Percentiles rank a stretch among this genome's conserved stretches.
Conservation (phyloP, 2,329 filamentous ascomycete genomes). For the Metarhizium robertsii region DNA sequence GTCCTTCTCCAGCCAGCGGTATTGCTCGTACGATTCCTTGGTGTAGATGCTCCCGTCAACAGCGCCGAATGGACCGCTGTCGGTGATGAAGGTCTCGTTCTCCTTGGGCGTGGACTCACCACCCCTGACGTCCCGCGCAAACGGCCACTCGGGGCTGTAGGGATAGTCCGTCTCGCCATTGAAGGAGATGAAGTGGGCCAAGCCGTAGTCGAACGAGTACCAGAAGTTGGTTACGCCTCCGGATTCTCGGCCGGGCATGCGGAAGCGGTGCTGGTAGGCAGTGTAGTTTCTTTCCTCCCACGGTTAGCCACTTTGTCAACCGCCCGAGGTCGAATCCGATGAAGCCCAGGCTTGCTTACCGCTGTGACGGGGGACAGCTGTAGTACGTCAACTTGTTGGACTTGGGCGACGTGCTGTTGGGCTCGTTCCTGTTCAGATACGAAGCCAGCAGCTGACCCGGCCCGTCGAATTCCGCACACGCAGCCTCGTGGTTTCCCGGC, state of each 20-base stretch:
- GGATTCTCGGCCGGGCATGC: slow-evolving; percentile 37
- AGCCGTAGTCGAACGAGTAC: slow-evolving; percentile 45
- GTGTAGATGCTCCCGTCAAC: too few species aligned
- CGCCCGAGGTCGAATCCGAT: too few species aligned
- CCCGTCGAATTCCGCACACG: slow-evolving; percentile 39
- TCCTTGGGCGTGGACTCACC: too few species aligned
- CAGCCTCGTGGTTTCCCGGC: slow-evolving; percentile 36
- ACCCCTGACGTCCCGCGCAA: too few species aligned
- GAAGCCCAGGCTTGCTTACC: slow-evolving; percentile 7
- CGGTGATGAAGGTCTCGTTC: too few species aligned
- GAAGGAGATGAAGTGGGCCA: slow-evolving; percentile 32
- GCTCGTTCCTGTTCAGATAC: slow-evolving; percentile 32
- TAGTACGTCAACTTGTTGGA: slow-evolving; percentile 33
- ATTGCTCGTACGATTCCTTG: slow-evolving; percentile 30
- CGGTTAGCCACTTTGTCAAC: too few species aligned
- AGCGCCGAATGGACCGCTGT: too few species aligned
- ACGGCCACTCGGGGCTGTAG: too few species aligned
- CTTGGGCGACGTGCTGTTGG: slow-evolving; percentile 30
- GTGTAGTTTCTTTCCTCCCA: slow-evolving; percentile 29
- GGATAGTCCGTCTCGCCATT: slow-evolving; percentile 24
- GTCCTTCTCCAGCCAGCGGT: slow-evolving; percentile 36
- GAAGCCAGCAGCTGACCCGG: slow-evolving; percentile 33
- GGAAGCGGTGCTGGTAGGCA: slow-evolving; percentile 40
- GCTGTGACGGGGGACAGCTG: slow-evolving; percentile 40
- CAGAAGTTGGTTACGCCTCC: slow-evolving; percentile 38